Percentiles rank a stretch among this genome's conserved stretches.
Conservation (phyloP, 257 asterid species). For the Solanum raphanifolium region DNA sequence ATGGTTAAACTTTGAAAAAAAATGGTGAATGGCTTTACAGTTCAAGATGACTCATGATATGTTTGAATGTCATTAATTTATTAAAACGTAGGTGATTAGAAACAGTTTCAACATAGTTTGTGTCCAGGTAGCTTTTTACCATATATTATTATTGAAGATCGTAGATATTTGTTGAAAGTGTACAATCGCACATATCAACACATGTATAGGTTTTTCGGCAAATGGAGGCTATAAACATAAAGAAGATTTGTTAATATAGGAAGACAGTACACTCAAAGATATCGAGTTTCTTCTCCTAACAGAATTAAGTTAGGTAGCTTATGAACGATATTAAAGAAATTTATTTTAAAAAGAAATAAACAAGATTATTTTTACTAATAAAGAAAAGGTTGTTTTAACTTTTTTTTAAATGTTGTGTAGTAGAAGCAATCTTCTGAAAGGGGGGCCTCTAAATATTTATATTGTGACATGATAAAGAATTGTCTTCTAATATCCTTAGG, state of each 20-base stretch:
- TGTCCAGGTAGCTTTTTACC: background rate
- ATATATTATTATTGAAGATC: background rate
- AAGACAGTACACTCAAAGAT: background rate
- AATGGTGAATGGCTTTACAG: background rate
- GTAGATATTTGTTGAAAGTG: background rate
- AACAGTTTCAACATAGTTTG: background rate
- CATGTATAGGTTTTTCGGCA: no score
- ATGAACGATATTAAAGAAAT: background rate
- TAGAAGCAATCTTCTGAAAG: background rate
- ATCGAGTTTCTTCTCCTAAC: background rate
- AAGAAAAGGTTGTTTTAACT: background rate
- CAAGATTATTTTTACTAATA: background rate
- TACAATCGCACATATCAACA: background rate
- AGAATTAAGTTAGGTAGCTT: background rate
- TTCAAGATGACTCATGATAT: background rate
- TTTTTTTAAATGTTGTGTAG: background rate
- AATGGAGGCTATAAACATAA: no score
- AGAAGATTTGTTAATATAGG: background rate
- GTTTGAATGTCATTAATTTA: background rate
- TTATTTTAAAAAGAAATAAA: background rate
- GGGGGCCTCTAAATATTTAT: background rate
- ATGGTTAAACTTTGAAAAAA: background rate
- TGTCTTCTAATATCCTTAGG: background rate
- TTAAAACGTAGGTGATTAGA: background rate
- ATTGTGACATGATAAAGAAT: background rate